Evolutionary conservation across 495 filamentous ascomycete species (phyloP).

Genomic region (Hypoxylon fuscum): DNA sequence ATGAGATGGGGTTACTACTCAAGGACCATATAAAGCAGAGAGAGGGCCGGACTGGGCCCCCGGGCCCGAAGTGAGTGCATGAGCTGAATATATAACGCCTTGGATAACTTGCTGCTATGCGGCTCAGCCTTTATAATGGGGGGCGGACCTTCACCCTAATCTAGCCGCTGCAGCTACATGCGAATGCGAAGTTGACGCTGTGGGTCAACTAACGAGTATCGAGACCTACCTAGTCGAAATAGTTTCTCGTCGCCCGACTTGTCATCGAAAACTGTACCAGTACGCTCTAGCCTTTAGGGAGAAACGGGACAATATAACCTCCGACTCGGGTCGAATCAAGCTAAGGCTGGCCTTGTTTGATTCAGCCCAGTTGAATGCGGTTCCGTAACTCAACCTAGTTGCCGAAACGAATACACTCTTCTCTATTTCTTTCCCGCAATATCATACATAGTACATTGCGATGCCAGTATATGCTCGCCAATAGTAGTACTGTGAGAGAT

Average conservation of each 20-base stretch:
- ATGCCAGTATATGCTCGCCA: too few species aligned
- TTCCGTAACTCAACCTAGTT: too few species aligned
- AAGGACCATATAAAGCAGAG: background rate
- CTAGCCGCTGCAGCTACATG: background rate
- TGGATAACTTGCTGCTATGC: constrained; percentile 4
- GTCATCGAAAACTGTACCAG: background rate
- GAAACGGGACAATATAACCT: too few species aligned
- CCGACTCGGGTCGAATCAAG: too few species aligned
- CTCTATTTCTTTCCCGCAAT: too few species aligned
- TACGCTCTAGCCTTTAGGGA: too few species aligned
- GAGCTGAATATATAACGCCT: constrained; percentile 3
- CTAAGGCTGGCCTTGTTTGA: too few species aligned
- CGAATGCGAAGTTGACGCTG: constrained; percentile 10
- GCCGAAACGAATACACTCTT: too few species aligned
- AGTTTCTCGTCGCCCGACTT: constrained; percentile 3
- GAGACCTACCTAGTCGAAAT: constrained; percentile 1
- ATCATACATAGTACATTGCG: too few species aligned
- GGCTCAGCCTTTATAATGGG: too few species aligned
- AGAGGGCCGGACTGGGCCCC: constrained; percentile 2
- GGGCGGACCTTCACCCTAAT: constrained; percentile 1
- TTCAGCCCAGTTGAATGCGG: too few species aligned
- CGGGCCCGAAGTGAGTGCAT: background rate
- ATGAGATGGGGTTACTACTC: background rate
- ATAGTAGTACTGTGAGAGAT: too few species aligned
- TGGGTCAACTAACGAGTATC: constrained; percentile 4